These are phyloP conservation scores for Fistulina hepatica DNA, from an alignment of 1,284 basidiomycete genomes.

Conservation along the genomic window DNA sequence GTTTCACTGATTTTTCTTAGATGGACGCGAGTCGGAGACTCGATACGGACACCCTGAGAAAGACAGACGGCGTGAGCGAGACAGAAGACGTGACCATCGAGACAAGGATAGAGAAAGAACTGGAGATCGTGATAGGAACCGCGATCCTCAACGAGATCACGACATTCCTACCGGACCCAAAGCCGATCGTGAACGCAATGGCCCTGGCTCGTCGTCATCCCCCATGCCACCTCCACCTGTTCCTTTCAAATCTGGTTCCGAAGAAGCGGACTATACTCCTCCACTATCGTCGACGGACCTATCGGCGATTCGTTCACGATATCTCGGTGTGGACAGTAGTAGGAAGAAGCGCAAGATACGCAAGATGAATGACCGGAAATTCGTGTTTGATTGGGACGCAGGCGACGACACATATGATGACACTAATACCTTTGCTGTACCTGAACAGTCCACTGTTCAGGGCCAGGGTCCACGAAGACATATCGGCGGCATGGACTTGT, in stretches of 20 bases:
- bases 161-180: slow-evolving; percentile 78
- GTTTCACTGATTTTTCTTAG: no score
- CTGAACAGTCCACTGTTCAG: slow-evolving; percentile 74
- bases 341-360: slow-evolving; percentile 89
- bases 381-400: slow-evolving; percentile 98
- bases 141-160: slow-evolving; percentile 28
- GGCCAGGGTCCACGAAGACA: slow-evolving; percentile 74
- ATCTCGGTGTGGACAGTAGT: slow-evolving; percentile 84
- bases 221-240: slow-evolving; percentile 41
- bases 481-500: slow-evolving; percentile 78
- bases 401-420: slow-evolving; percentile 81
- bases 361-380: slow-evolving; percentile 91
- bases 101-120: slow-evolving; percentile 9
- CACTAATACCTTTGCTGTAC: slow-evolving; percentile 52
- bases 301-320: slow-evolving; percentile 71
- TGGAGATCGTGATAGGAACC: slow-evolving; percentile 25
- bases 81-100: slow-evolving; percentile 21
- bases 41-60: slow-evolving; percentile 25
- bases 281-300: slow-evolving; percentile 70
- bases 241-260: slow-evolving; percentile 27
- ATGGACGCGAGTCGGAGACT: slow-evolving; percentile 20
- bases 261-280: slow-evolving; percentile 37
- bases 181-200: slow-evolving; percentile 50
- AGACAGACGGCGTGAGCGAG: slow-evolving; percentile 18
- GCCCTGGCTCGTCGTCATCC: slow-evolving; percentile 24